Base-by-base conservation (phyloP, 129 eudicot genomes). In the Pittosporum tobira region DNA sequence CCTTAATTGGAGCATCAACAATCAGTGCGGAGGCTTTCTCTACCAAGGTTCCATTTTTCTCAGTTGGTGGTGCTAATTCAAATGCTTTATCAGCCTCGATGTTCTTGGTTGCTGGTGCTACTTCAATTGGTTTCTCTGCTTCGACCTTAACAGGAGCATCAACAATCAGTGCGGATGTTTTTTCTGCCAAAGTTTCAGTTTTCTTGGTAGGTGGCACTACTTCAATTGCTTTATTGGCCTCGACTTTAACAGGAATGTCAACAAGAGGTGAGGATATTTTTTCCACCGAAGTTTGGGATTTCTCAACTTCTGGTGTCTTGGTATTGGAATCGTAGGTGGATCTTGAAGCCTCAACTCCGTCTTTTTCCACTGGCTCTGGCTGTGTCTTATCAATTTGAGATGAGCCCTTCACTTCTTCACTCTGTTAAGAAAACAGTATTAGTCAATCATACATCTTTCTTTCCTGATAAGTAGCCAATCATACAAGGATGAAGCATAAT, bases 321-420 rank as follows among this genome's bases (percentile, higher is more conserved):
- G n/a, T n/a, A n/a, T n/a, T n/a, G n/a, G n/a, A n/a, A n/a, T n/a
- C n/a, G n/a, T n/a, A n/a, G n/a, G n/a, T n/a, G n/a, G n/a, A n/a
- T n/a, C n/a, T n/a, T n/a, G n/a, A n/a, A 0, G n/a, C 54, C 25
- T 31, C 62, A 12, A 25, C 11, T 25, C 14, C 27, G 30, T 52
- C 71, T n/a, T 53, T 51, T 47, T 59, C 29, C 22, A 40, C 31
- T 31, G 11, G 46, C 47, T 60, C 61, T 40, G 63, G 30, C 48
- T n/a, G n/a, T n/a, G 36, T 38, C 30, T 59, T 59, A 8, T 59
- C 63, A 34, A 5, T 14, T 51, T 62, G 58, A 12, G 53, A 10
- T 15, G 65, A 20, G 48, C 30, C 71, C 45, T 67, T 67, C 63
- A 12, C 58, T 40, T 27, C 58, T 46, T 67, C 64, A 47, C 15